Evolutionary conservation across 2,329 filamentous ascomycete species (phyloP).

Genomic region (Diaporthe ampelina): DNA sequence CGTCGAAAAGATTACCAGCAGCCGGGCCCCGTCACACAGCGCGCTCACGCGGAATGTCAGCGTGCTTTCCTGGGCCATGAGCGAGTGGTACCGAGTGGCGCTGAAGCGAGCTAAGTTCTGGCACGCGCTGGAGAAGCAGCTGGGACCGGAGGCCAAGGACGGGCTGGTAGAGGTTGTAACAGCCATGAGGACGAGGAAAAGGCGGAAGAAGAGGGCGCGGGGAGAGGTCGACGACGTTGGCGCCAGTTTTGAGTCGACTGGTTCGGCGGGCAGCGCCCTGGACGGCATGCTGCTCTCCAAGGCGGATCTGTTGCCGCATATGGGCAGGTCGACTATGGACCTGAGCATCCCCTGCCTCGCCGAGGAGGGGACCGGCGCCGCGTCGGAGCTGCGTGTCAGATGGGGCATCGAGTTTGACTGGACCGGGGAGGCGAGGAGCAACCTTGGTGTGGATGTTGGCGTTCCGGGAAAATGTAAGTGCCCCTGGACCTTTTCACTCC

Average conservation of each 20-base stretch:
- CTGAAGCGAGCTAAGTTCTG: slow-evolving; percentile 74
- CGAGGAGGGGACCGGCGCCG: slow-evolving; percentile 48
- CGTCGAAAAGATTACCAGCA: slow-evolving; percentile 56
- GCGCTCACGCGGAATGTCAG: slow-evolving; percentile 69
- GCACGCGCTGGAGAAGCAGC: slow-evolving; percentile 65
- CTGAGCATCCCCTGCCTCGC: slow-evolving; percentile 60
- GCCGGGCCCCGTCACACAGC: slow-evolving; percentile 49
- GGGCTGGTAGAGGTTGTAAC: slow-evolving; percentile 49
- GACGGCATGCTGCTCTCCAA: slow-evolving; percentile 45
- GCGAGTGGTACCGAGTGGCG: slow-evolving; percentile 75
- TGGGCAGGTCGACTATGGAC: slow-evolving; percentile 67
- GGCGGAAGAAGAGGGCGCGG: slow-evolving; percentile 42
- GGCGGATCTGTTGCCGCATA: slow-evolving; percentile 65
- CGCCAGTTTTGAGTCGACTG: slow-evolving; percentile 36
- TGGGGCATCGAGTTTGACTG: slow-evolving; percentile 79
- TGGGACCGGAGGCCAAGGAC: slow-evolving; percentile 53
- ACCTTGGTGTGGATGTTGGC: slow-evolving; percentile 66
- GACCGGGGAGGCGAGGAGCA: slow-evolving; percentile 78
- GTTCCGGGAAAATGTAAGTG: slow-evolving; percentile 75
- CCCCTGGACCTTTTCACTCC: slow-evolving; percentile 18
- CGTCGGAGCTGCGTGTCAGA: slow-evolving; percentile 65
- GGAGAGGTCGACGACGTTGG: slow-evolving; percentile 42
- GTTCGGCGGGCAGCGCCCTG: slow-evolving; percentile 34
- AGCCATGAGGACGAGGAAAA: slow-evolving; percentile 48
- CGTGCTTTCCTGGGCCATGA: slow-evolving; percentile 76